These are phyloP conservation scores for Diplosphaera chodatii DNA, from an alignment of 139 green algal genomes.

Conservation along the genomic window DNA sequence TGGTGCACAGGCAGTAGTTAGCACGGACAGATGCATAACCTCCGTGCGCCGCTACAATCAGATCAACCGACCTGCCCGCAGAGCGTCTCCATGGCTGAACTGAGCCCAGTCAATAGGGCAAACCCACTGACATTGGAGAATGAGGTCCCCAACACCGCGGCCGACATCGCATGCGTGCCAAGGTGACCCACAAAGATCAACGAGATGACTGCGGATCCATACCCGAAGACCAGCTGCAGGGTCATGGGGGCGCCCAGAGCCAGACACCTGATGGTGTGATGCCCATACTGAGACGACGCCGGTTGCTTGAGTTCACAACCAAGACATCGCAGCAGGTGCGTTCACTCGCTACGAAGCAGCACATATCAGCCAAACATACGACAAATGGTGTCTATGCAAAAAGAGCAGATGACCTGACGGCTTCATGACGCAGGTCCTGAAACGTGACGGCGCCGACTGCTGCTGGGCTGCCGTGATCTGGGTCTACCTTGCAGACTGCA, in stretches of 20 bases:
- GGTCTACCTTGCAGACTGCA: background rate
- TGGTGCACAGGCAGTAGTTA: too few species aligned
- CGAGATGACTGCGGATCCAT: slow-evolving; percentile 15
- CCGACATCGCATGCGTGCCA: slow-evolving; percentile 23
- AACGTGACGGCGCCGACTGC: too few species aligned
- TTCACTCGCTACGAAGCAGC: too few species aligned
- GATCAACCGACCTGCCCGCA: slow-evolving; percentile 52
- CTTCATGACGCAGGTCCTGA: background rate
- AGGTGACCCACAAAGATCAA: slow-evolving; percentile 25
- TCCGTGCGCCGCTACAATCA: too few species aligned
- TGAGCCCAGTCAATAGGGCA: slow-evolving; percentile 33
- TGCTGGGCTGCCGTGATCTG: background rate
- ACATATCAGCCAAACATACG: too few species aligned
- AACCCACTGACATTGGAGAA: slow-evolving; percentile 63
- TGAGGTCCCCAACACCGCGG: slow-evolving; percentile 34
- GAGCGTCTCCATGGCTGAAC: slow-evolving; percentile 63
- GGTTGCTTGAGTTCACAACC: too few species aligned
- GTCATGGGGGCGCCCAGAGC: background rate
- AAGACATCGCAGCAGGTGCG: too few species aligned
- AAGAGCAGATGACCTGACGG: background rate
- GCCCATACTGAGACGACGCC: too few species aligned
- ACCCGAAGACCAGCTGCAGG: slow-evolving; percentile 2
- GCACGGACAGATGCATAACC: too few species aligned
- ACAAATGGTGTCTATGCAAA: too few species aligned
- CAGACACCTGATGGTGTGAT: background rate